Percentiles rank a stretch among this genome's conserved stretches.
Conservation (phyloP, 83 land plant genomes). For the Larix sibirica region DNA sequence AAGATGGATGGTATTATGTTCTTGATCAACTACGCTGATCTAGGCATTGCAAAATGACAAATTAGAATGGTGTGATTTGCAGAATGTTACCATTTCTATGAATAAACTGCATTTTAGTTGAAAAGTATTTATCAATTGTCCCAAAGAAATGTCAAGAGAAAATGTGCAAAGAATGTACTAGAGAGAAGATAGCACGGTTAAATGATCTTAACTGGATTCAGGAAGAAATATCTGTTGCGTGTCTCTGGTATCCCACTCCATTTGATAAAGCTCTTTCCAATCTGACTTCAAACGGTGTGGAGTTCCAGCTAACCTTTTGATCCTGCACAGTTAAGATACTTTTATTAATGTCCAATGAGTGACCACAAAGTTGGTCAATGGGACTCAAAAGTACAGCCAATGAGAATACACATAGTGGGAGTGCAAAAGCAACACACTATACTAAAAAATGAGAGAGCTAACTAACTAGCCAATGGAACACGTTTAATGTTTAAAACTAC, state of each 20-base stretch:
- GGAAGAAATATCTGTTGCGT: slow-evolving; percentile 1
- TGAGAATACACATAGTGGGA: too few species aligned
- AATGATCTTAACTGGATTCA: slow-evolving; percentile 11
- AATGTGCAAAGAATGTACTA: not conserved
- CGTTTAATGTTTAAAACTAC: not conserved
- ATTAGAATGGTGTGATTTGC: not conserved
- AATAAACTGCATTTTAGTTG: too few species aligned
- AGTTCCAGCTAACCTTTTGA: slow-evolving; percentile 21
- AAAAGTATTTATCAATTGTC: too few species aligned
- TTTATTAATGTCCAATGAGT: not conserved
- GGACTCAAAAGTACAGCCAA: too few species aligned
- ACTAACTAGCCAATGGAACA: too few species aligned
- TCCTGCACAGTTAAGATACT: slow-evolving; percentile 10
- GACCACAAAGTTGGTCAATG: too few species aligned
- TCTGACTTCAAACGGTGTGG: slow-evolving; percentile 27
- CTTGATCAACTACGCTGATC: not conserved
- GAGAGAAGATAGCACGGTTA: not conserved
- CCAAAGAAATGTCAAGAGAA: too few species aligned
- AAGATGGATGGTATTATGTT: not conserved
- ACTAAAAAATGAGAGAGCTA: too few species aligned
- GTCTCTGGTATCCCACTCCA: not conserved
- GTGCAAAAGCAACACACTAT: too few species aligned
- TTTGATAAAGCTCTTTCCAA: slow-evolving; percentile 20
- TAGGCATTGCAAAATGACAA: not conserved
- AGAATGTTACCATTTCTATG: not conserved